A percentile compares a stretch with the other conserved stretches of the same genome.
These are phyloP conservation scores for Paramecium tetraurelia DNA, from an alignment of 73 alveolate species.

Conservation along the genomic window DNA sequence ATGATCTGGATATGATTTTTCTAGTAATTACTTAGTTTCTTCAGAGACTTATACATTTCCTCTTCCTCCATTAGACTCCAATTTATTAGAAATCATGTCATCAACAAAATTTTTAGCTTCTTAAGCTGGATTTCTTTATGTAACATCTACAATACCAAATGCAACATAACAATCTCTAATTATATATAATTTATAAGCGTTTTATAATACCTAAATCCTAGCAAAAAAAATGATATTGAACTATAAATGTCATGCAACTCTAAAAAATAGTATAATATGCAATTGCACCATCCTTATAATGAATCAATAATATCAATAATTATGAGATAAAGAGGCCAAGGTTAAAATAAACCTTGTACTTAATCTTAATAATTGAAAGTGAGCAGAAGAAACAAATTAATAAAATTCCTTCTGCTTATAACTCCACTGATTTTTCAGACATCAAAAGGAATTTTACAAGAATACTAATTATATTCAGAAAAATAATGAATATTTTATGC, in stretches of 20 bases:
- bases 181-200: slow-evolving; percentile 82
- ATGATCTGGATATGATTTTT: neutral
- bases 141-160: slow-evolving; percentile 81
- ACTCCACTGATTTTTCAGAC: neutral
- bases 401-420: slow-evolving; percentile 31
- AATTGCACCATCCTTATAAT: neutral
- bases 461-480: neutral
- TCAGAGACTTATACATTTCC: slow-evolving; percentile 52
- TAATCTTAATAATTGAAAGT: neutral
- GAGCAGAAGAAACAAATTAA: slow-evolving; percentile 39
- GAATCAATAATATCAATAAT: neutral
- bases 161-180: slow-evolving; percentile 92
- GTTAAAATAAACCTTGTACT: neutral
- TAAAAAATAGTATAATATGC: slow-evolving; percentile 18
- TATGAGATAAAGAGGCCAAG: neutral
- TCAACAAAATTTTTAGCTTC: slow-evolving; percentile 82
- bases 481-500: too few relatives aligned
- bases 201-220: slow-evolving; percentile 43
- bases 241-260: neutral
- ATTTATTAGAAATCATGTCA: slow-evolving; percentile 56
- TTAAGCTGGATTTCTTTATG: slow-evolving; percentile 75
- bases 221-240: neutral
- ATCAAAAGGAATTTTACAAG: neutral
- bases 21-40: slow-evolving; percentile 41
- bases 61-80: slow-evolving; percentile 63